Evolutionary conservation across 208 protist genomes (phyloP), one percentile per base, ranked within the genome.

Genomic region (Trypanosoma lewisi): DNA sequence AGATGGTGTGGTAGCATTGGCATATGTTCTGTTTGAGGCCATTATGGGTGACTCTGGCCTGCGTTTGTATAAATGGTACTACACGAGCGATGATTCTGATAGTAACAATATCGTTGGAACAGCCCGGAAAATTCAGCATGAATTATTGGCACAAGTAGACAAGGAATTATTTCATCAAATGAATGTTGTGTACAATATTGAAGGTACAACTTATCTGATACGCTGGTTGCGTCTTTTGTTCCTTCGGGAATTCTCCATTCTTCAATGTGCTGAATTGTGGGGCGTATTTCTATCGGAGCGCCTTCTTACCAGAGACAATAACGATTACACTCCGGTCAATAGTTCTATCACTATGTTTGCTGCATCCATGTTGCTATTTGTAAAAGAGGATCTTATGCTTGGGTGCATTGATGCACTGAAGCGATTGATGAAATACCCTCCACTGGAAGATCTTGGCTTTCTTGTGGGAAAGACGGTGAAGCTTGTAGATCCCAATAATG

Each of bases 221-320:
- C 78, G 91, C 25, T 97, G 93, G 91, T 64, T 96, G 39, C 79
- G 93, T 36, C 79, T 97, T 23, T 60, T 96, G 25, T 94, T 96
- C 50, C 62, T 96, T 28, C 85, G 91, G 4, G 89, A 96, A 59
- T 88, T 97, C 56, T 75, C 85, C 3, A 63, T 96, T 28, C 30
- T 53, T 2, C 81, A 91, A 50, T 49, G 77, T 36, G 41, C 85
- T 1, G 54, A 75, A 6, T 56, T 97, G 37, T 97, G 93, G 91
- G 82, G 87, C 37, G 64, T 83, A 0, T 55, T 96, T 21, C 86
- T 97, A 39, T 83, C 77, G 11, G 89, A 95, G 60, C 37, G 52
- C 27, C 72, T 70, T 55, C 47, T 79, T n/a, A n/a, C 55, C 8
- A 48, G 48, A 1, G 30, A 53, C 4, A 28, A 48, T 17, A 21